phyloP scores from a whole-genome alignment of 768 basidiomycete species.

The Termitomyces sp. region DNA sequence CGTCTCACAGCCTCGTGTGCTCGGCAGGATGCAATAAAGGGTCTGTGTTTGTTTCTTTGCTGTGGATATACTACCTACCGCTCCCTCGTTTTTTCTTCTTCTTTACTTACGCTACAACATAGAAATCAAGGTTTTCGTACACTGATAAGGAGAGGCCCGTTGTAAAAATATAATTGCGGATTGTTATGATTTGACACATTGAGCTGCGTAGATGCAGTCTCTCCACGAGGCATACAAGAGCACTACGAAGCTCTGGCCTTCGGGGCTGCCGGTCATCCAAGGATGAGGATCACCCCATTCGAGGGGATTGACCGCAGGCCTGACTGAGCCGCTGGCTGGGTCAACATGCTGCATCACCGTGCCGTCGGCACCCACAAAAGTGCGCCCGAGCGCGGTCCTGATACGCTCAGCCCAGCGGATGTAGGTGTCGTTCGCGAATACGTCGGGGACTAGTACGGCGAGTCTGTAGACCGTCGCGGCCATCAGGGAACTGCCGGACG shows the following conservation, averaged over 20 bases:
- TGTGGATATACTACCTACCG: background rate
- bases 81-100: background rate
- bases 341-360: slow-evolving; percentile 19
- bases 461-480: slow-evolving; percentile 24
- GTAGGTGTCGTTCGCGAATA: slow-evolving; percentile 23
- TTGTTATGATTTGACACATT: background rate
- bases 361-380: slow-evolving; percentile 7
- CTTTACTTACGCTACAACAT: slow-evolving; percentile 2
- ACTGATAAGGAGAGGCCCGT: background rate
- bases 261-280: slow-evolving; percentile 13
- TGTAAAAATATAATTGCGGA: slow-evolving; percentile 1
- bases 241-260: background rate
- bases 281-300: slow-evolving; percentile 25
- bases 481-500: slow-evolving; percentile 16
- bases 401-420: slow-evolving; percentile 31
- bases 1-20: slow-evolving; percentile 73
- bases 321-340: slow-evolving; percentile 23
- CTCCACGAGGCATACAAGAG: background rate
- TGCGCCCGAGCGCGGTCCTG: slow-evolving; percentile 20
- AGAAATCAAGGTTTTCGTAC: slow-evolving; percentile 7
- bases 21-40: slow-evolving; percentile 20
- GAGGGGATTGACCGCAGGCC: slow-evolving; percentile 33
- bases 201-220: background rate
- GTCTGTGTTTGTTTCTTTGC: background rate
- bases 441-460: slow-evolving; percentile 25